Evolutionary conservation across 495 filamentous ascomycete species (phyloP).

Genomic region (Aspergillus kassunensis): DNA sequence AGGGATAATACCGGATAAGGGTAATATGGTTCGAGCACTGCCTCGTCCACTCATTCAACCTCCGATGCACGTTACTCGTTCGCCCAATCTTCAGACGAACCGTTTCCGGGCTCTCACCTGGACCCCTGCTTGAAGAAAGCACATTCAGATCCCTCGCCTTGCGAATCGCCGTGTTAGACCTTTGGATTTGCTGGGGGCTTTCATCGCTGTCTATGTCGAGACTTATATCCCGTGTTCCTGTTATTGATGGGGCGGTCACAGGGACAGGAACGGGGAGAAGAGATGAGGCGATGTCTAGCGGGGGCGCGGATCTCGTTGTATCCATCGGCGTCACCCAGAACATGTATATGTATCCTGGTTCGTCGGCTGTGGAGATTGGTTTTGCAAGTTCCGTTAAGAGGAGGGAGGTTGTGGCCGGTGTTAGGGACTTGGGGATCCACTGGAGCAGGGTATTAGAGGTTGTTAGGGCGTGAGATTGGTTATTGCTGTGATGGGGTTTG

Average conservation of each 20-base stretch:
- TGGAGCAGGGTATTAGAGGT: constrained; percentile 45
- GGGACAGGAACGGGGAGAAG: constrained; percentile 42
- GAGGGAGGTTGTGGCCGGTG: constrained; percentile 59
- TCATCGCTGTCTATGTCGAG: neutral
- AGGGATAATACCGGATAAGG: constrained; percentile 88
- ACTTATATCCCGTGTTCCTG: neutral
- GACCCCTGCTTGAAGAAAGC: constrained; percentile 33
- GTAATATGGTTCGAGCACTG: constrained; percentile 88
- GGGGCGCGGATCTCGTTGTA: constrained; percentile 38
- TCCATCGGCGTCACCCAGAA: constrained; percentile 77
- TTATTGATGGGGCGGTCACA: constrained; percentile 49
- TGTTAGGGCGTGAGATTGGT: constrained; percentile 34
- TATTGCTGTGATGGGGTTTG: neutral
- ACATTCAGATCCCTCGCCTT: constrained; percentile 48
- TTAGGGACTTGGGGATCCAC: constrained; percentile 60
- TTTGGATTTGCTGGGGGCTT: constrained; percentile 44
- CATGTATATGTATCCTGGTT: constrained; percentile 95
- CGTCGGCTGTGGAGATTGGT: constrained; percentile 71
- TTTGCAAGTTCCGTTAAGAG: constrained; percentile 76
- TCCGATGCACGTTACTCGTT: constrained; percentile 82
- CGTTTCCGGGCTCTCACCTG: constrained; percentile 32
- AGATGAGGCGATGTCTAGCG: constrained; percentile 54
- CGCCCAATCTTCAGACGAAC: constrained; percentile 91
- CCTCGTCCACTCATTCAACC: constrained; percentile 85
- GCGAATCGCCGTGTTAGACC: constrained; percentile 61